A percentile compares a stretch with the other conserved stretches of the same genome.
These are phyloP conservation scores for Plasmodium gallinaceum DNA, from an alignment of 169 alveolate species.

Conservation along the genomic window DNA sequence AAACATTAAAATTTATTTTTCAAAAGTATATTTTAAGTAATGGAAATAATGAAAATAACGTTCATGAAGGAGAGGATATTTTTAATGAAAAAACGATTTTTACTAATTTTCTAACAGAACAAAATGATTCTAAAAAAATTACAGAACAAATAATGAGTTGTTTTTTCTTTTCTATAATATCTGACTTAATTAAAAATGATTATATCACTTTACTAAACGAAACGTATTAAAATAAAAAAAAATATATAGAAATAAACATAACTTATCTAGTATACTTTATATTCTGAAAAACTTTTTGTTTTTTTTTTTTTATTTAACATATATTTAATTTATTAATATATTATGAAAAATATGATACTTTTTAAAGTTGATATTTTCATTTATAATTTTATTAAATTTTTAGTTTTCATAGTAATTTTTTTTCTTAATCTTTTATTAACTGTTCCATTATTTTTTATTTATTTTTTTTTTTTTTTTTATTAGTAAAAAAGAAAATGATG, in stretches of 20 bases:
- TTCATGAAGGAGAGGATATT: background rate
- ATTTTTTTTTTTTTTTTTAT: conserved; percentile 1
- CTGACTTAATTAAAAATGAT: conserved; percentile 30
- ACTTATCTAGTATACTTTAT: background rate
- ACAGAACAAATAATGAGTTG: conserved; percentile 34
- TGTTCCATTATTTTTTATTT: background rate
- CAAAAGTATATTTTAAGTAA: conserved; percentile 13
- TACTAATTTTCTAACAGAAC: conserved; percentile 19
- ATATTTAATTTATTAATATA: background rate
- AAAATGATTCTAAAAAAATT: conserved; percentile 21
- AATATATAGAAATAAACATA: background rate
- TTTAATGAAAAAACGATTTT: conserved; percentile 4
- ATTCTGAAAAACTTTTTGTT: background rate
- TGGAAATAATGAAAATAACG: conserved; percentile 5
- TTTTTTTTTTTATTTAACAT: background rate
- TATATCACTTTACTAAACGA: conserved; percentile 24
- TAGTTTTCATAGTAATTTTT: background rate
- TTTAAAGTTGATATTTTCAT: background rate
- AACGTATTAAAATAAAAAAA: conserved; percentile 22
- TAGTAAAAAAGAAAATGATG: conserved; percentile 39
- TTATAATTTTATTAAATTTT: background rate
- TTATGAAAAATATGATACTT: background rate
- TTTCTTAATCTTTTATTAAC: background rate
- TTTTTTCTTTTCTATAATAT: conserved; percentile 41
- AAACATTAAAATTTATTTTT: conserved; percentile 39